Base-by-base conservation (phyloP, 2,329 filamentous ascomycete genomes). In the Zalaria obscura region DNA sequence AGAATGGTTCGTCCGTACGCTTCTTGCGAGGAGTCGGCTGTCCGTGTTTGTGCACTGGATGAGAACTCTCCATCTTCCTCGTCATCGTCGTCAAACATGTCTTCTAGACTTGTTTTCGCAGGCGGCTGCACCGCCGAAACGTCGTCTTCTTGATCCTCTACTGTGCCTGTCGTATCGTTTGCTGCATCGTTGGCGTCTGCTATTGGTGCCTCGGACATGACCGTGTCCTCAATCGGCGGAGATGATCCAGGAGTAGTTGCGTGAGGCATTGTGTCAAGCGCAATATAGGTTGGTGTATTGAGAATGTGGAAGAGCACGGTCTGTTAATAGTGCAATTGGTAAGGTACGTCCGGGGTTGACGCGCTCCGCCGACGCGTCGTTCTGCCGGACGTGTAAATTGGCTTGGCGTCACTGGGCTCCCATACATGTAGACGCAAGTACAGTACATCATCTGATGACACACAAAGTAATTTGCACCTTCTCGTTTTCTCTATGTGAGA, bases 41-140 rank as follows among this genome's bases (percentile, higher is more conserved):
- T 58, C 40, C 66, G 67, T 27, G 61, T 54, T 25, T 65, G 60
- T n/a, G 65, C 67, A 47, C 68, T 74, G 4, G 73, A 75, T 4
- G 70, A 62, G 50, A 75, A 77, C 44, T 77, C 74, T 31, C 72
- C 68, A 32, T 74, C 70, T 28, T 68, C 66, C 38, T 77, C 62
- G 38, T 73, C 72, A 32, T 72, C 72, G 44, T 69, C 68, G 47
- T 74, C 66, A 50, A 80, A 78, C 40, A 80, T 63, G 41, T 75
- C 72, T 47, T 78, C 75, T 11, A 80, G 52, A 27, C 66, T 68
- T 34, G 66, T 57, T 26, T 58, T 53, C 29, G 42, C 43, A 7
- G 32, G 35, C 41, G 40, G 44, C 27, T 37, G 46, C 43, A 36
- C 43, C 35, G 9, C 47, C 25, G 26, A 44, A 36, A 42, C 49